A percentile compares a stretch with the other conserved stretches of the same genome.
These are phyloP conservation scores for Chaetomiaceae sp. DNA, from an alignment of 2,329 filamentous ascomycete species.

Conservation along the genomic window DNA sequence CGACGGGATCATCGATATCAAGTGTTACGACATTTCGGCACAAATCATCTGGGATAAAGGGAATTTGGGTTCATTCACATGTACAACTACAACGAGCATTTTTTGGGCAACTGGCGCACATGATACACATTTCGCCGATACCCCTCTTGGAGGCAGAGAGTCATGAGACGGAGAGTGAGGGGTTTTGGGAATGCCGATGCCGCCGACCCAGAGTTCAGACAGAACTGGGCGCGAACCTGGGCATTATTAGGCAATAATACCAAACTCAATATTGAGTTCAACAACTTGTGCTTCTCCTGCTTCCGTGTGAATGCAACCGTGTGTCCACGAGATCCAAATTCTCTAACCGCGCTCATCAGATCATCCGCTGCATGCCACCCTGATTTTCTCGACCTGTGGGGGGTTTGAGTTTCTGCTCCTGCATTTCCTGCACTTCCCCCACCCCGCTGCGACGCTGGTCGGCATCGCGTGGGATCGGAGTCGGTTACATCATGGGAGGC, in stretches of 20 bases:
- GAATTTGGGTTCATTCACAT: slow-evolving; percentile 1
- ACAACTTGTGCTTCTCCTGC: background rate
- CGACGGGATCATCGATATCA: slow-evolving; percentile 21
- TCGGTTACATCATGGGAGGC: slow-evolving; percentile 14
- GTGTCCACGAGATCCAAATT: slow-evolving; percentile 1
- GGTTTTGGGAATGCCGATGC: background rate
- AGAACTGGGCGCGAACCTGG: background rate
- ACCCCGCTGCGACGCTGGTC: slow-evolving; percentile 7
- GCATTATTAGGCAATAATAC: slow-evolving; percentile 11
- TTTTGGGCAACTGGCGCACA: slow-evolving; percentile 17
- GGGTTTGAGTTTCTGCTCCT: no score
- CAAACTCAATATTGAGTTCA: slow-evolving; percentile 7
- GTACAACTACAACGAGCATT: slow-evolving; percentile 20
- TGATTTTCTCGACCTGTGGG: background rate
- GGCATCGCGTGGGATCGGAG: slow-evolving; percentile 4
- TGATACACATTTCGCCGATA: slow-evolving; percentile 20
- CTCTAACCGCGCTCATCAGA: background rate
- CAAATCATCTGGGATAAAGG: slow-evolving; percentile 11
- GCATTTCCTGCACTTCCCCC: slow-evolving; percentile 2
- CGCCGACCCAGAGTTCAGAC: background rate
- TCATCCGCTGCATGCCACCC: slow-evolving; percentile 5
- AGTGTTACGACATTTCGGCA: slow-evolving; percentile 17
- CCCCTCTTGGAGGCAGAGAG: slow-evolving; percentile 1
- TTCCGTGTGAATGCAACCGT: slow-evolving; percentile 2
- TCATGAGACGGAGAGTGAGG: background rate